phyloP scores from a whole-genome alignment of 768 basidiomycete species.

The Cystofilobasidium capitatum region DNA sequence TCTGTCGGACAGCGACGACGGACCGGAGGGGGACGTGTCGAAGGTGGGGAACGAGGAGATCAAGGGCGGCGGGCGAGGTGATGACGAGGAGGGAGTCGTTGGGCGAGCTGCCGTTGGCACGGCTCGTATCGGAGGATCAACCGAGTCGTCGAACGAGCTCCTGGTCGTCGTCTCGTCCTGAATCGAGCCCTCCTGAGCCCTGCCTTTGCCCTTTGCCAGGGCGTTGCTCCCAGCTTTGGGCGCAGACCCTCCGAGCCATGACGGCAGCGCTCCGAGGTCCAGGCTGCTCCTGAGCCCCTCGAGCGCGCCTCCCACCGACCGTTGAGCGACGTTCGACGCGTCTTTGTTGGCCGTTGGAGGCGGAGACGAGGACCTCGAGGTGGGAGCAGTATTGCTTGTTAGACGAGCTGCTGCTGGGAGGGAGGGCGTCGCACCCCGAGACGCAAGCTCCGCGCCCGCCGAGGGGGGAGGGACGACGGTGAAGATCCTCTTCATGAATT shows the following conservation, averaged over 20 bases:
- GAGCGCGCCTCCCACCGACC: neutral
- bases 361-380: neutral
- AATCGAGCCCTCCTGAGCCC: neutral
- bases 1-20: neutral
- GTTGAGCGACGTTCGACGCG: neutral
- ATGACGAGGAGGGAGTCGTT: neutral
- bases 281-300: conserved; percentile 7
- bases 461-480: conserved; percentile 20
- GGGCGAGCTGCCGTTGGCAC: neutral
- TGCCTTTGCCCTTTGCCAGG: neutral
- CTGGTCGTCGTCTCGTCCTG: too few relatives aligned
- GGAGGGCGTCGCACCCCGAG: neutral
- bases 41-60: neutral
- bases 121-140: neutral
- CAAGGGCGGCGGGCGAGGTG: neutral
- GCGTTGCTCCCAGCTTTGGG: neutral
- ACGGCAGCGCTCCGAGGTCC: neutral
- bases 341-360: neutral
- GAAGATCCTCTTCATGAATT: conserved; percentile 23
- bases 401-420: neutral
- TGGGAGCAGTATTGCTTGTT: neutral
- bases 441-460: neutral
- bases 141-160: neutral
- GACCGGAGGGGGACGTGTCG: neutral
- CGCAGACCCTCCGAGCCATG: neutral